Percentiles rank a stretch among this genome's conserved stretches.
These are phyloP conservation scores for Avena atlantica DNA, from an alignment of 176 grass and related monocot species.

Conservation along the genomic window DNA sequence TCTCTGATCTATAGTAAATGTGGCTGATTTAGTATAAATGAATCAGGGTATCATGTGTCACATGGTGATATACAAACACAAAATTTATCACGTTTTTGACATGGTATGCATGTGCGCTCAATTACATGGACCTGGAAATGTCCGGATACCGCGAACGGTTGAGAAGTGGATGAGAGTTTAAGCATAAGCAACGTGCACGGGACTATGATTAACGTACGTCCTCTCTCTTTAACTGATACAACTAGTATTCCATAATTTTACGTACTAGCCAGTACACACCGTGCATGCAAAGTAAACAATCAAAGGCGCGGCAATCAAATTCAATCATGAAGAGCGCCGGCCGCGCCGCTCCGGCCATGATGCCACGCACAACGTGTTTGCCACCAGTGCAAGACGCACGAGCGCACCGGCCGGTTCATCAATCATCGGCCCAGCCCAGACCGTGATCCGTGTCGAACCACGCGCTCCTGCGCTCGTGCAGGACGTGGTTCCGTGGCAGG, in stretches of 20 bases:
- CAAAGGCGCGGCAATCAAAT: not conserved
- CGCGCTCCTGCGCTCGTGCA: too few species aligned
- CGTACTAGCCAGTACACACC: not conserved
- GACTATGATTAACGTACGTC: slow-evolving; percentile 28
- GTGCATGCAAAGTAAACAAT: slow-evolving; percentile 19
- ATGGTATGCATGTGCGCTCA: too few species aligned
- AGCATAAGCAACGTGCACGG: slow-evolving; percentile 38
- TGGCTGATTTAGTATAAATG: too few species aligned
- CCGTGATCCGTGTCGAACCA: too few species aligned
- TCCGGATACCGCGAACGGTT: not conserved
- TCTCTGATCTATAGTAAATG: too few species aligned
- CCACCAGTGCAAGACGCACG: not conserved
- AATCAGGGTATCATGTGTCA: too few species aligned
- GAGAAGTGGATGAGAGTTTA: not conserved
- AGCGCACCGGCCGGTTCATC: not conserved
- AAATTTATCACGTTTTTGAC: too few species aligned
- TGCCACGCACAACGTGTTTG: slow-evolving; percentile 6
- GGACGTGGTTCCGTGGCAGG: too few species aligned
- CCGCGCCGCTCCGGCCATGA: slow-evolving; percentile 23
- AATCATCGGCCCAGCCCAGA: slow-evolving; percentile 1
- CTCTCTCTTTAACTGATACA: not conserved
- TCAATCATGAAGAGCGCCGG: slow-evolving; percentile 16
- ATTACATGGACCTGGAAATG: not conserved
- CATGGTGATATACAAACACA: too few species aligned
- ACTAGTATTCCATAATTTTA: not conserved